These are phyloP conservation scores for Monilinia fructicola DNA, from an alignment of 2,329 filamentous ascomycete species.

Conservation along the genomic window DNA sequence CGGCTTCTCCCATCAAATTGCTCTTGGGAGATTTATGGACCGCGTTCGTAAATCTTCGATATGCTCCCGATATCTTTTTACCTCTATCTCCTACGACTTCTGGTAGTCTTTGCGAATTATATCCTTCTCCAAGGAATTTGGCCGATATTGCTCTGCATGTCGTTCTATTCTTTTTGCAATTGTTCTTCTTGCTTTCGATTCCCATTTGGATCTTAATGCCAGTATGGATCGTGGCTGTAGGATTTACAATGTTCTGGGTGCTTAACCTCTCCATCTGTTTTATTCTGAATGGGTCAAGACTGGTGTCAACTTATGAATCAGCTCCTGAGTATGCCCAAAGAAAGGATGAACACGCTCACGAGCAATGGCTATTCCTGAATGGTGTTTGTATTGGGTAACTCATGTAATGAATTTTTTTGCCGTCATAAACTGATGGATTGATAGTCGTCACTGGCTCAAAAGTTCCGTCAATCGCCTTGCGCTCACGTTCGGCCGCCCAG, in stretches of 20 bases:
- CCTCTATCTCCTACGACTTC: slow-evolving; percentile 5
- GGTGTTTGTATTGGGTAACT: slow-evolving; percentile 64
- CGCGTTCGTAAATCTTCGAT: slow-evolving; percentile 40
- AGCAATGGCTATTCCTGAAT: slow-evolving; percentile 81
- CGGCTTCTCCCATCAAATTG: slow-evolving; percentile 27
- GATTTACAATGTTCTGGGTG: slow-evolving; percentile 47
- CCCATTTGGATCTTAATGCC: slow-evolving; percentile 51
- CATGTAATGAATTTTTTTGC: slow-evolving; percentile 12
- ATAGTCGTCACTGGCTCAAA: slow-evolving; percentile 64
- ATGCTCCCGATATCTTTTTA: slow-evolving; percentile 35
- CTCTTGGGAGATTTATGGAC: slow-evolving; percentile 17
- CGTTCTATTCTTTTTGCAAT: slow-evolving; percentile 59
- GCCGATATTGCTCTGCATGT: slow-evolving; percentile 58
- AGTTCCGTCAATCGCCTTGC: slow-evolving; percentile 70
- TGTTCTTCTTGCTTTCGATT: slow-evolving; percentile 58
- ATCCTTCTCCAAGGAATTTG: slow-evolving; percentile 56
- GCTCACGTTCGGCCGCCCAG: slow-evolving; percentile 67
- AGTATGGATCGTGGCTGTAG: slow-evolving; percentile 48
- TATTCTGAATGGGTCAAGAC: slow-evolving; percentile 52
- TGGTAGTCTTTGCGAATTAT: slow-evolving; percentile 57
- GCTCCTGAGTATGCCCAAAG: slow-evolving; percentile 53
- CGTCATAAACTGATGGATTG: slow-evolving; percentile 18
- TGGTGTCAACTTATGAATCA: slow-evolving; percentile 48
- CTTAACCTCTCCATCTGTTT: slow-evolving; percentile 53
- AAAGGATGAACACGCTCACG: slow-evolving; percentile 52